These are phyloP conservation scores for Talaromyces sp. DNA, from an alignment of 2,329 filamentous ascomycete species.

Conservation along the genomic window DNA sequence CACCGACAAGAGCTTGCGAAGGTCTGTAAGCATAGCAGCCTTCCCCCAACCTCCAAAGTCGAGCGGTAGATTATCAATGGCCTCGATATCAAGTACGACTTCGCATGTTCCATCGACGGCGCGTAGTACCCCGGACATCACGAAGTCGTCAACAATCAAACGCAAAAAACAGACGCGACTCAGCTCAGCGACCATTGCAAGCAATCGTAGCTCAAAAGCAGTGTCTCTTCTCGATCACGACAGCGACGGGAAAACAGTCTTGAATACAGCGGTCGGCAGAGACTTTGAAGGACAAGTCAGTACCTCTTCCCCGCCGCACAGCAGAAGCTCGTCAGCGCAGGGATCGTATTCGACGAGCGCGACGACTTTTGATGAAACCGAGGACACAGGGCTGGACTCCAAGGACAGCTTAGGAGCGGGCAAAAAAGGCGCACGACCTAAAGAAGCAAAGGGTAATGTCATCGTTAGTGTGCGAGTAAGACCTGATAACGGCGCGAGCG, in stretches of 20 bases:
- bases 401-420: slow-evolving; percentile 50
- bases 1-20: slow-evolving; percentile 68
- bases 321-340: slow-evolving; percentile 85
- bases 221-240: slow-evolving; percentile 76
- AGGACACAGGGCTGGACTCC: slow-evolving; percentile 51
- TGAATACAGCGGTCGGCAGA: slow-evolving; percentile 57
- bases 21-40: slow-evolving; percentile 87
- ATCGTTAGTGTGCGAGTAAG: slow-evolving; percentile 91
- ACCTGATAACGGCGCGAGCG: slow-evolving; percentile 66
- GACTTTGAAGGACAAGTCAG: slow-evolving; percentile 73
- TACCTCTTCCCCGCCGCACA: slow-evolving; percentile 77
- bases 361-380: slow-evolving; percentile 79
- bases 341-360: slow-evolving; percentile 88
- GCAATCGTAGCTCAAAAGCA: slow-evolving; percentile 51
- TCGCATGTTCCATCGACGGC: slow-evolving; percentile 20
- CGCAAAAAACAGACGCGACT: slow-evolving; percentile 55
- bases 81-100: slow-evolving; percentile 39
- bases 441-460: slow-evolving; percentile 88
- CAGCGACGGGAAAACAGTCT: slow-evolving; percentile 70
- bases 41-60: slow-evolving; percentile 85
- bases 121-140: slow-evolving; percentile 45
- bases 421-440: slow-evolving; percentile 37
- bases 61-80: slow-evolving; percentile 59
- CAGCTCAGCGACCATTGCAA: slow-evolving; percentile 52
- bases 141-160: slow-evolving; percentile 39